Base-by-base conservation (phyloP, 2,329 filamentous ascomycete species). In the Epichloe aotearoae region DNA sequence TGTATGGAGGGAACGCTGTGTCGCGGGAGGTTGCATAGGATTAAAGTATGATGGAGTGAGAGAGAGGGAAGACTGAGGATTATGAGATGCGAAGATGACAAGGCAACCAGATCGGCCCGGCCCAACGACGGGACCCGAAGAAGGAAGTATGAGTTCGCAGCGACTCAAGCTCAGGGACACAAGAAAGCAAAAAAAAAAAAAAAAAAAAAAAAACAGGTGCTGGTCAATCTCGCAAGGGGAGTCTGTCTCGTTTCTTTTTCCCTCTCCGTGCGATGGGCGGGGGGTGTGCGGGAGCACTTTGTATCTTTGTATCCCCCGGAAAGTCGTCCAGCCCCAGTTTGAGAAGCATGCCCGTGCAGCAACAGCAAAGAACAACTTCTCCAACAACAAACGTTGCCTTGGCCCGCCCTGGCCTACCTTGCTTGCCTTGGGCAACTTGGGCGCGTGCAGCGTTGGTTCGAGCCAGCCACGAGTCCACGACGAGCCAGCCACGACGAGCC, bases 241-340 rank as follows among this genome's bases (percentile, higher is more conserved):
- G 30, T 44, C 33, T 45, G 46, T 47, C 33, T 46, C 51, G 47
- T 53, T 53, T 53, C 52, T 51, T 53, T 53, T 53, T 53, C 46
- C 49, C 52, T 51, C 49, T 46, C 49, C 40, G 48, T 46, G n/a
- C 37, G 20, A 52, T 46, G 49, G n/a, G 49, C 49, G 45, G 52
- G 52, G 52, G 52, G 48, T 36, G 49, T 48, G 49, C 39, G 26
- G 38, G 40, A 45, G 17, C 47, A 46, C 47, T 38, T 26, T 45
- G 42, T 44, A 49, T 47, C 44, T 30, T 30, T 30, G 26, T 30
- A 30, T 30, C 51, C 47, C 47, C 37, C 41, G 19, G 39, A 44
- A 47, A 37, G 6, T 36, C 14, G 23, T 15, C 26, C 26, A 26
- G 41, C 14, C 23, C 26, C 26, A 30, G 26, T 17, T 20, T 39